phyloP scores from a whole-genome alignment of 306 rosid species.

The Pyrus bretschneideri region DNA sequence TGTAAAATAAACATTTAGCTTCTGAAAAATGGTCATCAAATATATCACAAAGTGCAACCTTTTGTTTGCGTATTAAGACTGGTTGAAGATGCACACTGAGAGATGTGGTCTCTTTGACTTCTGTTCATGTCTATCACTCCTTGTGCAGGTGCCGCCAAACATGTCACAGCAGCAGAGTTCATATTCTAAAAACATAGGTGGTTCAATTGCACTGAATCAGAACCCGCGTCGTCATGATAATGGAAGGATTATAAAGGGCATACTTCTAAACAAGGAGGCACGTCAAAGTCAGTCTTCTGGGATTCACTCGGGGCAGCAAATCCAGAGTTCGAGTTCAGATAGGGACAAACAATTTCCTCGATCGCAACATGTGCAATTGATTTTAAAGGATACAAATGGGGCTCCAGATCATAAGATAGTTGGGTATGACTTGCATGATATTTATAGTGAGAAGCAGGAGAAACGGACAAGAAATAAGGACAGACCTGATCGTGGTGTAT shows the following conservation, averaged over 20 bases:
- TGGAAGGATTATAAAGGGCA: slow-evolving; percentile 52
- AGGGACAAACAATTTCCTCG: slow-evolving; percentile 46
- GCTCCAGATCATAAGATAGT: slow-evolving; percentile 35
- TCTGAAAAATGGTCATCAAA: background rate
- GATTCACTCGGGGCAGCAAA: slow-evolving; percentile 34
- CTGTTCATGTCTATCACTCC: slow-evolving; percentile 5
- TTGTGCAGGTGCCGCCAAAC: slow-evolving; percentile 32
- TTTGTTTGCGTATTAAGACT: background rate
- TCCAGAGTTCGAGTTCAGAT: slow-evolving; percentile 36
- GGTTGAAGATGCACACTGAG: background rate
- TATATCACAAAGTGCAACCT: background rate
- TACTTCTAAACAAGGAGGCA: slow-evolving; percentile 52
- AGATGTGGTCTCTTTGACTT: background rate
- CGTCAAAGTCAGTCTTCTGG: slow-evolving; percentile 48
- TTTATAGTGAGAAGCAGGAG: slow-evolving; percentile 41
- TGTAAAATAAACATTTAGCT: background rate
- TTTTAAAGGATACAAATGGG: slow-evolving; percentile 50
- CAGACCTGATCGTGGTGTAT: slow-evolving; percentile 47
- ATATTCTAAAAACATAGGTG: slow-evolving; percentile 25
- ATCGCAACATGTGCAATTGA: slow-evolving; percentile 39
- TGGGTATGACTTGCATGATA: slow-evolving; percentile 35
- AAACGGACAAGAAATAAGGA: slow-evolving; percentile 48
- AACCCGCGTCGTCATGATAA: slow-evolving; percentile 43
- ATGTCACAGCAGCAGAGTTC: slow-evolving; percentile 28
- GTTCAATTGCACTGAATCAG: slow-evolving; percentile 38